Evolutionary conservation across 2,329 filamentous ascomycete genomes (phyloP).

Genomic region (Ceratocystis colombiana): DNA sequence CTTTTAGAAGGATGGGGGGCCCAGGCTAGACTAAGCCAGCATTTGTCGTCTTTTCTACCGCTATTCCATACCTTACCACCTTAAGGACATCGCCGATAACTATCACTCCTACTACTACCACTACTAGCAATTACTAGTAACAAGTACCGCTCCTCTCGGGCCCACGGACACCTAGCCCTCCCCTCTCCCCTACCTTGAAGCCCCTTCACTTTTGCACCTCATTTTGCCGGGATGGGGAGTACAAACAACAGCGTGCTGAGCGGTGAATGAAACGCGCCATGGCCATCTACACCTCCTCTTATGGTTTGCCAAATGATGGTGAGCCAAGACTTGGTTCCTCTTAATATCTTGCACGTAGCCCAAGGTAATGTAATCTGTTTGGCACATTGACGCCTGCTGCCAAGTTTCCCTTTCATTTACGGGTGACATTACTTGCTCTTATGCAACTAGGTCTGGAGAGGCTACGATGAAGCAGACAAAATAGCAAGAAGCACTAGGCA

Average conservation of each 20-base stretch:
- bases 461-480: too few relatives aligned
- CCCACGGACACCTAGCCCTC: too few relatives aligned
- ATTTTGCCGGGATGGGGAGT: not conserved
- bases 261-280: not conserved
- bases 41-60: not conserved
- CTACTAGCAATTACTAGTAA: not conserved
- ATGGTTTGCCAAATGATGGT: not conserved
- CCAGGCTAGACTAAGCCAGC: not conserved
- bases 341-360: not conserved
- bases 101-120: not conserved
- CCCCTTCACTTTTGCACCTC: too few relatives aligned
- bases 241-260: not conserved
- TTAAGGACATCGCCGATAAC: not conserved
- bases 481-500: too few relatives aligned
- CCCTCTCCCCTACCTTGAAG: too few relatives aligned
- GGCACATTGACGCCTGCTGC: not conserved
- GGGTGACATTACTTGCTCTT: not conserved
- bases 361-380: not conserved
- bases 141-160: not conserved
- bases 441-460: too few relatives aligned
- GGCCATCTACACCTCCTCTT: not conserved
- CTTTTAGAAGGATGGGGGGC: not conserved
- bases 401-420: not conserved
- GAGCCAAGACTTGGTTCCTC: not conserved
- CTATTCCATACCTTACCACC: not conserved